Percentiles rank a stretch among this genome's conserved stretches.
Conservation (phyloP, 306 rosid genomes). For the Herpetospermum pedunculosum region DNA sequence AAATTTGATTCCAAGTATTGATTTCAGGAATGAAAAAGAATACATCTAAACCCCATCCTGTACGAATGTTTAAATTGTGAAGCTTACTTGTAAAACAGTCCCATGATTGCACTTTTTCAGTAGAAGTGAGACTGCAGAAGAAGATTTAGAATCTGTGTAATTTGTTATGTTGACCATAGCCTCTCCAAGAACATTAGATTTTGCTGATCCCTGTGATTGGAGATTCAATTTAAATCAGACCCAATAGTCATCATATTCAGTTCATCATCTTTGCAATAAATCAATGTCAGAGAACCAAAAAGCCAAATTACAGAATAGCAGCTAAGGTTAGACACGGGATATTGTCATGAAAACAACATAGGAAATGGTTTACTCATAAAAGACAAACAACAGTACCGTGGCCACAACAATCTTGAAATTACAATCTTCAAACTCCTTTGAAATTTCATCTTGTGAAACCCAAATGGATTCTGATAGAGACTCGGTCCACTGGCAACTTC, state of each 20-base stretch:
- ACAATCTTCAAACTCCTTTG: conserved; percentile 26
- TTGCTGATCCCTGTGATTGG: conserved; percentile 25
- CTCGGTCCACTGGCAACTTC: conserved; percentile 38
- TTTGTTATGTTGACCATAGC: conserved; percentile 24
- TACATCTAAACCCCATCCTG: neutral
- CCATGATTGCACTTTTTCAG: conserved; percentile 30
- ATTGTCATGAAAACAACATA: neutral
- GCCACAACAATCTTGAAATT: conserved; percentile 33
- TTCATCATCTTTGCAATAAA: neutral
- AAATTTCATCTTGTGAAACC: conserved; percentile 22
- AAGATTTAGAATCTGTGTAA: conserved; percentile 18
- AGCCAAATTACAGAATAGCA: neutral
- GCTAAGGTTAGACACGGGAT: neutral
- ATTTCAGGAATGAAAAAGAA: neutral
- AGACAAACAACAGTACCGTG: conserved; percentile 22
- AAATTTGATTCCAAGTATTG: neutral
- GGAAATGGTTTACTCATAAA: neutral
- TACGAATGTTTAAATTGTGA: neutral
- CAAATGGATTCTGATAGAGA: conserved; percentile 23
- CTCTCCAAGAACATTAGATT: conserved; percentile 39
- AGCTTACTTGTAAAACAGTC: conserved; percentile 25
- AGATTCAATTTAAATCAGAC: neutral
- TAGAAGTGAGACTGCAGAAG: conserved; percentile 21
- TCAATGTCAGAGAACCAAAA: neutral
- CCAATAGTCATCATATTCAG: neutral